Evolutionary conservation across 2,329 filamentous ascomycete species (phyloP), one percentile per base, ranked within the genome.

Genomic region (Fonsecaea nubica): DNA sequence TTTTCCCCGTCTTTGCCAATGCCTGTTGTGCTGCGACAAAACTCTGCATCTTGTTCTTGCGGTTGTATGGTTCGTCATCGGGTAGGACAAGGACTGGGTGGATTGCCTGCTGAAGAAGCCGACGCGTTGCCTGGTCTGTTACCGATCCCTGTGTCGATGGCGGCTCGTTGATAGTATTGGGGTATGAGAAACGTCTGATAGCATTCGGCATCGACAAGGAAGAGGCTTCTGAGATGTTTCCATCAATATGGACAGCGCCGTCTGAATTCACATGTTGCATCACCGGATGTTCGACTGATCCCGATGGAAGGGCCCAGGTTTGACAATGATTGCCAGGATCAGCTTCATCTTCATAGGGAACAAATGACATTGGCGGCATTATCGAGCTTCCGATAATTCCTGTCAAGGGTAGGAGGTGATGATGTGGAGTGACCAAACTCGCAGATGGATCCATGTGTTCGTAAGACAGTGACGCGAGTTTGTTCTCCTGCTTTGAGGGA

Each of bases 401-500:
- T 21, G 68, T 33, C 4, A 32, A 50, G 7, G 36, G 40, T 12
- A 56, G 50, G 50, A 45, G 57, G 12, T 52, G 64, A 25, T 65
- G 50, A 42, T 53, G 42, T 60, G 40, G 38, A 8, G 21, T 15
- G 15, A 54, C 33, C 30, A 56, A 45, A 8, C 25, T 38, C 6
- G 57, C 9, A 42, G 60, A 53, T 32, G 61, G 25, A 32, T 53
- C 38, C 18, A 25, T 54, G 42, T 62, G 55, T 54, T 65, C 35
- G 56, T 58, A 61, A n/a, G 65, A 65, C 50, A 67, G 48, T 25
- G 52, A 38, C 9, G 62, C 66, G 18, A 71, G 57, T 62, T 72
- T 72, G 56, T 63, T 61, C 56, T 72, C 71, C 58, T 72, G 70
- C 58, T 72, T 72, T 18, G 68, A 64, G n/a, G 71, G 71, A 52